A percentile compares a stretch with the other conserved stretches of the same genome.
Conservation (phyloP, 2,329 filamentous ascomycete genomes). For the Apiospora saccharicola region DNA sequence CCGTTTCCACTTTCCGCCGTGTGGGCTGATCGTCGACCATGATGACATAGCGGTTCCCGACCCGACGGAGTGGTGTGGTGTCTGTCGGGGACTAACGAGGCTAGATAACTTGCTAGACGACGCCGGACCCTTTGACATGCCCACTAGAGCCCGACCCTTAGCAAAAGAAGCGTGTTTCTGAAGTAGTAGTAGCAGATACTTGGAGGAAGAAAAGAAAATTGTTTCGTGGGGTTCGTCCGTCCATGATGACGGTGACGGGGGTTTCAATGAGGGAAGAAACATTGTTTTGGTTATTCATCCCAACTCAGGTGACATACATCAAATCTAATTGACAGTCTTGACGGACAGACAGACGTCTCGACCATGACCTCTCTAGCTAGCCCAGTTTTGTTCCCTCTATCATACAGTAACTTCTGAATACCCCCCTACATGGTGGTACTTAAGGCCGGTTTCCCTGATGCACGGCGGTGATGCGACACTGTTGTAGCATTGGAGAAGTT, state of each 20-base stretch:
- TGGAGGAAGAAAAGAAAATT: not conserved
- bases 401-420: not conserved
- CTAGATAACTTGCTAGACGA: not conserved
- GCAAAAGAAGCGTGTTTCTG: not conserved
- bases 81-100: not conserved
- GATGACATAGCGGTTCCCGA: constrained; percentile 16
- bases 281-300: constrained; percentile 11
- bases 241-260: not conserved
- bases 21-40: not conserved
- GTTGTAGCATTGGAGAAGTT: not conserved
- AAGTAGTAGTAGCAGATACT: not conserved
- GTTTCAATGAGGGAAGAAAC: not conserved
- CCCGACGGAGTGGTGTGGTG: not conserved
- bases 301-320: not conserved
- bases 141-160: not conserved
- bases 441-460: not conserved
- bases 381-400: constrained; percentile 5
- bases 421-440: not conserved
- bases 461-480: not conserved
- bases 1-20: not conserved
- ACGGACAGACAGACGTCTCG: not conserved
- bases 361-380: not conserved
- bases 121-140: not conserved
- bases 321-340: not conserved
- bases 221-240: not conserved